phyloP scores from a whole-genome alignment of 1,139 yeast species.

The Kodamaea anthophila region DNA sequence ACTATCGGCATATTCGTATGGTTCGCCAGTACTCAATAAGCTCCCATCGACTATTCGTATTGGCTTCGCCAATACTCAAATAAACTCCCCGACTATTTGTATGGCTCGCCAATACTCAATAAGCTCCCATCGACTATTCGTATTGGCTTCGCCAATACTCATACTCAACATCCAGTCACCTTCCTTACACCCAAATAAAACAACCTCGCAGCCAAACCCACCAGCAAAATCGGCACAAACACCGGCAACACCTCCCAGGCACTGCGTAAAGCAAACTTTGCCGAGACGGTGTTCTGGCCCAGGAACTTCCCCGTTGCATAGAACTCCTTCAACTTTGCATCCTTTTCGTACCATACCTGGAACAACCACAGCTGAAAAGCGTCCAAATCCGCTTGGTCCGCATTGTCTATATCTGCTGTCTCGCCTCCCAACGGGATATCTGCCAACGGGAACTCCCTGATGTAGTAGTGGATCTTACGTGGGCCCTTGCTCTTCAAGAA shows the following conservation, averaged over 20 bases:
- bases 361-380: constrained; percentile 71
- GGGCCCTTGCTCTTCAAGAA: constrained; percentile 74
- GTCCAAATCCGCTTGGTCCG: constrained; percentile 33
- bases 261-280: constrained; percentile 11
- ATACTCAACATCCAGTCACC: too few species aligned
- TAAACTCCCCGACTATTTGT: neutral
- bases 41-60: too few species aligned
- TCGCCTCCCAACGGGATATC: constrained; percentile 66
- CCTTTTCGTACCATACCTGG: constrained; percentile 76
- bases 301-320: constrained; percentile 52
- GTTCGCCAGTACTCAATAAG: too few species aligned
- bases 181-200: constrained; percentile 6
- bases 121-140: too few species aligned
- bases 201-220: constrained; percentile 7
- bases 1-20: too few species aligned
- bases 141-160: too few species aligned
- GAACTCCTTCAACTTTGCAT: constrained; percentile 54
- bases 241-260: constrained; percentile 13
- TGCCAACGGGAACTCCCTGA: constrained; percentile 49
- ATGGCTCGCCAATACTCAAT: too few species aligned
- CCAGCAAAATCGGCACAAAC: constrained; percentile 11
- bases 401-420: constrained; percentile 39
- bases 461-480: constrained; percentile 51
- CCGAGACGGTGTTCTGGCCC: constrained; percentile 10
- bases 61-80: too few species aligned